phyloP scores from a whole-genome alignment of 2,329 filamentous ascomycete genomes.

The Emergomyces africanus region DNA sequence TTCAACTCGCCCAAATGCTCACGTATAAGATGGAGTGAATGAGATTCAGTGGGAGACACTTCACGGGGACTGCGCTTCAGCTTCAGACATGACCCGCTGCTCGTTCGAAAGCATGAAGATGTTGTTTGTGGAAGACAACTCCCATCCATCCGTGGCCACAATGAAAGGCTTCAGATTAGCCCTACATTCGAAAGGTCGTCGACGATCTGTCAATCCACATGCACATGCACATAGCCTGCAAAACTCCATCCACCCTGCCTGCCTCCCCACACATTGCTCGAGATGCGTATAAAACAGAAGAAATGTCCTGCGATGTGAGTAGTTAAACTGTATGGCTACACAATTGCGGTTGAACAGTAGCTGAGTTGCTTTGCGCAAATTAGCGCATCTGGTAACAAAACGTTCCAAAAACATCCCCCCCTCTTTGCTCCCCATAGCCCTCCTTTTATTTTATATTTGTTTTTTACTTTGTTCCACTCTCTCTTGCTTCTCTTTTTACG shows the following conservation, averaged over 20 bases:
- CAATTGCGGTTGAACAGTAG: neutral
- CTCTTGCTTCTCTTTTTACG: neutral
- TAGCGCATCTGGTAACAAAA: neutral
- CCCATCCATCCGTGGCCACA: neutral
- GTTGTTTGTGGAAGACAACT: neutral
- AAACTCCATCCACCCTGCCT: neutral
- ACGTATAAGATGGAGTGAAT: neutral
- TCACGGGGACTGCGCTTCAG: neutral
- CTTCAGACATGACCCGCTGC: too few species aligned
- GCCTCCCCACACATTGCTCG: neutral
- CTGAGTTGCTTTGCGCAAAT: neutral
- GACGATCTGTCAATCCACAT: neutral
- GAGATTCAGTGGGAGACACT: neutral
- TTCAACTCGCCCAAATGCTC: neutral
- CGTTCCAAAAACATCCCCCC: neutral
- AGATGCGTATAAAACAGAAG: neutral
- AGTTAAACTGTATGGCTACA: neutral
- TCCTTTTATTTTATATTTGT: slow-evolving; percentile 4
- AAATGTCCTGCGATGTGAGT: neutral
- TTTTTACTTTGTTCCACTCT: slow-evolving; percentile 4
- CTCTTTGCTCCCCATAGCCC: neutral
- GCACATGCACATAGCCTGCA: neutral
- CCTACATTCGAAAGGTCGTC: neutral
- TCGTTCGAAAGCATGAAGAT: neutral
- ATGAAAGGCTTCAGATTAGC: neutral